Evolutionary conservation across 2,329 filamentous ascomycete species (phyloP).

Genomic region (Aspergillus sp.): DNA sequence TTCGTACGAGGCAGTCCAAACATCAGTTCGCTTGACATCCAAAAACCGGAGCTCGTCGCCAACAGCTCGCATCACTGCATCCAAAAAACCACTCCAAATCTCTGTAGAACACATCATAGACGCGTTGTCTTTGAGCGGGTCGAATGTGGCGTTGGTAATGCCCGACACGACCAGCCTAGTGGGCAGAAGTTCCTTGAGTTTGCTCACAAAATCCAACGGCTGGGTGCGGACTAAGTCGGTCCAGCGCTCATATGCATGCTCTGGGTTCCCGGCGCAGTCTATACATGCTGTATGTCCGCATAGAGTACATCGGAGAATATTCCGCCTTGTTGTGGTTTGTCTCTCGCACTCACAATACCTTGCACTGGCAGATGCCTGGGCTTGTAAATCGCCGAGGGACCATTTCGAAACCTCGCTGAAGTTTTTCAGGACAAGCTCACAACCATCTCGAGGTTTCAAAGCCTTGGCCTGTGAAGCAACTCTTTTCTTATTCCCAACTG

Average conservation of each 20-base stretch:
- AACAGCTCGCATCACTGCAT: conserved; percentile 24
- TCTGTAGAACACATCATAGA: conserved; percentile 12
- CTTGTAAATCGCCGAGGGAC: conserved; percentile 17
- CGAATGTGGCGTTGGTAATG: conserved; percentile 23
- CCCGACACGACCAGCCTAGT: conserved; percentile 38
- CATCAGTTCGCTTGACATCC: conserved; percentile 27
- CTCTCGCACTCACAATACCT: conserved; percentile 60
- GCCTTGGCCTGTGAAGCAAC: conserved; percentile 3
- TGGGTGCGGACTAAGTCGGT: conserved; percentile 26
- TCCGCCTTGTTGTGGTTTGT: conserved; percentile 33
- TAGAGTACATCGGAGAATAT: conserved; percentile 47
- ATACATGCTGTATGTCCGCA: conserved; percentile 57
- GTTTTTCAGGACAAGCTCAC: conserved; percentile 12
- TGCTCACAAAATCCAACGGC: conserved; percentile 45
- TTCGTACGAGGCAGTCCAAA: conserved; percentile 32
- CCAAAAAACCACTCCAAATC: conserved; percentile 34
- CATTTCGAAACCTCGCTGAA: conserved; percentile 6
- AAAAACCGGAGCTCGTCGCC: conserved; percentile 28
- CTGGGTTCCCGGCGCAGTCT: conserved; percentile 54
- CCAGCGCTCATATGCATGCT: conserved; percentile 42
- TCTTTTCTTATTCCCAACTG: neutral
- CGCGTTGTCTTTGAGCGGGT: conserved; percentile 12
- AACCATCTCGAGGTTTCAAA: conserved; percentile 8
- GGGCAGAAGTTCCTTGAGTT: conserved; percentile 43
- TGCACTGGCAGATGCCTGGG: conserved; percentile 31